Percentiles rank a stretch among this genome's conserved stretches.
These are phyloP conservation scores for Xylaria grammica DNA, from an alignment of 495 filamentous ascomycete genomes.

Conservation along the genomic window DNA sequence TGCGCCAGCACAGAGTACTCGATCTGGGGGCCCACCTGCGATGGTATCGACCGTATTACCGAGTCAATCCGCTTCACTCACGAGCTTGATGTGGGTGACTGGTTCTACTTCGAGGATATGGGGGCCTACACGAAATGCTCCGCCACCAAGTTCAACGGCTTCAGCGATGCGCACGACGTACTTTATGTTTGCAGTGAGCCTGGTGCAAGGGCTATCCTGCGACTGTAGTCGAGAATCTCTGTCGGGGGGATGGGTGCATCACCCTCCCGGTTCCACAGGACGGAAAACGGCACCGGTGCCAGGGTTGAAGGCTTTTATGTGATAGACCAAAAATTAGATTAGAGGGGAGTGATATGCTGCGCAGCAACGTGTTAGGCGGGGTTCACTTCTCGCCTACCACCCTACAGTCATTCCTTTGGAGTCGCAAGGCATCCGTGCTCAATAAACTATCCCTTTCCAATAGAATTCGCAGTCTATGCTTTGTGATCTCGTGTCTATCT, in stretches of 20 bases:
- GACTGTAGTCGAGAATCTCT: conserved; percentile 26
- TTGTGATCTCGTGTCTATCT: not conserved
- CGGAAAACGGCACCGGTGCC: no score
- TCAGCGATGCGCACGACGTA: conserved; percentile 87
- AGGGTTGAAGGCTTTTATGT: not conserved
- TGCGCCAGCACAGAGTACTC: conserved; percentile 72
- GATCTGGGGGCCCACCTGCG: conserved; percentile 98
- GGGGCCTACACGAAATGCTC: conserved; percentile 98
- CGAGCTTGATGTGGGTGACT: conserved; percentile 86
- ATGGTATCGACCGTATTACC: conserved; percentile 92
- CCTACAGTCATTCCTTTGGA: not conserved
- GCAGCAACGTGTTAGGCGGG: not conserved
- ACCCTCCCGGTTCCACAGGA: not conserved
- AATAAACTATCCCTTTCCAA: not conserved
- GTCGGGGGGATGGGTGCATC: not conserved
- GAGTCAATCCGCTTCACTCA: conserved; percentile 74
- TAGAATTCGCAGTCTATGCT: not conserved
- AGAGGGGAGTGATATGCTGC: conserved; percentile 8
- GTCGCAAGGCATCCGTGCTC: not conserved
- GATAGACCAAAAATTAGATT: conserved; percentile 19
- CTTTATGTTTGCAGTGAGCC: conserved; percentile 94
- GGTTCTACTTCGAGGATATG: conserved; percentile 99
- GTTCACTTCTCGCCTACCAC: conserved; percentile 6
- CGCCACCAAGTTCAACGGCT: conserved; percentile 98
- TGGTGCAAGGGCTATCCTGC: conserved; percentile 78